These are phyloP conservation scores for Cercospora sp. DNA, from an alignment of 2,329 filamentous ascomycete genomes.

Conservation along the genomic window DNA sequence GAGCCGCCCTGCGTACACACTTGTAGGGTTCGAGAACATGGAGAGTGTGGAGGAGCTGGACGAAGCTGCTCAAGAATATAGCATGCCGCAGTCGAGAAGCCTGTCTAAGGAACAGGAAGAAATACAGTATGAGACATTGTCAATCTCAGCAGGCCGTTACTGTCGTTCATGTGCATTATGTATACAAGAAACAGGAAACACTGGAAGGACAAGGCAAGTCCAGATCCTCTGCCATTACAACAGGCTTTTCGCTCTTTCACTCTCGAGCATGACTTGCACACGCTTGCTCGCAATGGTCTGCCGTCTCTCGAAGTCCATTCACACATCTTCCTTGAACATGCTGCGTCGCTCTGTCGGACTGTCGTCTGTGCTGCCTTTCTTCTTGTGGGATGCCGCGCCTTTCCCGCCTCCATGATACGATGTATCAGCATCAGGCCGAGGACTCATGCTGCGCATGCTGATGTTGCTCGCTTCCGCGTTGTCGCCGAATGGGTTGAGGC, in stretches of 20 bases:
- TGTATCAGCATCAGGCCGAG: slow-evolving; percentile 62
- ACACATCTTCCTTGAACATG: slow-evolving; percentile 70
- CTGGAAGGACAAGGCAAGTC: background rate
- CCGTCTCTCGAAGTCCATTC: background rate
- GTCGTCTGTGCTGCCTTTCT: slow-evolving; percentile 43
- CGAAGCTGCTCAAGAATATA: background rate
- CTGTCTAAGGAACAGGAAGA: background rate
- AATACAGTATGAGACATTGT: background rate
- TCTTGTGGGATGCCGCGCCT: slow-evolving; percentile 42
- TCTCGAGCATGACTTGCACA: background rate
- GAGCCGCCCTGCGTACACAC: background rate
- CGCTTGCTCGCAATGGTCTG: background rate
- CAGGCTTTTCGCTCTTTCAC: background rate
- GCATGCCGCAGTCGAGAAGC: background rate
- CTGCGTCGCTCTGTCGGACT: slow-evolving; percentile 69
- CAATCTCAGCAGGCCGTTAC: slow-evolving; percentile 2
- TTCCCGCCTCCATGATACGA: slow-evolving; percentile 42
- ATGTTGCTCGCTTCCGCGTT: slow-evolving; percentile 62
- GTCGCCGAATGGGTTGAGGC: slow-evolving; percentile 70
- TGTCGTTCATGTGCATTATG: slow-evolving; percentile 6
- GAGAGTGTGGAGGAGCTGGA: background rate
- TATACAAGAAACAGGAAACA: background rate
- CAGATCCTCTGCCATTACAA: background rate
- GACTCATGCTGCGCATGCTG: slow-evolving; percentile 70
- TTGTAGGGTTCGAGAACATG: background rate